Evolutionary conservation across 75 land plant species (phyloP).

Genomic region (Isoetes taiwanensis): DNA sequence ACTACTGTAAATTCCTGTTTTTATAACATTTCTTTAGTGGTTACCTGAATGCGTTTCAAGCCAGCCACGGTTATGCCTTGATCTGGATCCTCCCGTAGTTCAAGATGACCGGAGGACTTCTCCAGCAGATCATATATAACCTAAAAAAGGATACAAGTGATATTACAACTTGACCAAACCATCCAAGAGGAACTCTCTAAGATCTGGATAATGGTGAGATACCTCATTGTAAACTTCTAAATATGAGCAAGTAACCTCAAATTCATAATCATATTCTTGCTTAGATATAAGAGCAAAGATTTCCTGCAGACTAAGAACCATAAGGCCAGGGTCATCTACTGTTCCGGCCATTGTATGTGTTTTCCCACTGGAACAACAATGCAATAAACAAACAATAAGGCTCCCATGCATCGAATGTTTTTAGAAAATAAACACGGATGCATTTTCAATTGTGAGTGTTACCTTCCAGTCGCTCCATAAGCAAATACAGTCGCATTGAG

Average conservation of each 20-base stretch:
- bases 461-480: slow-evolving; percentile 98
- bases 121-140: slow-evolving; percentile 96
- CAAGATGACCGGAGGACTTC: slow-evolving; percentile 82
- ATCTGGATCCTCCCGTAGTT: slow-evolving; percentile 88
- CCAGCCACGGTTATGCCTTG: slow-evolving; percentile 87
- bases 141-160: slow-evolving; percentile 29
- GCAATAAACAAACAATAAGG: slow-evolving; percentile 1
- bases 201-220: not conserved
- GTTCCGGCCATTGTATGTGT: slow-evolving; percentile 98
- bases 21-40: no score
- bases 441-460: slow-evolving; percentile 10
- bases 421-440: not conserved
- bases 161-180: no score
- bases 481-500: slow-evolving; percentile 95
- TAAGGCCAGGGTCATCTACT: slow-evolving; percentile 76
- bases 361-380: slow-evolving; percentile 51
- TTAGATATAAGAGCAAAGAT: slow-evolving; percentile 66
- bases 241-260: slow-evolving; percentile 90
- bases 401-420: not conserved
- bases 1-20: no score
- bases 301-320: slow-evolving; percentile 82
- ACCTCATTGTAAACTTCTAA: slow-evolving; percentile 99
- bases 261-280: slow-evolving; percentile 50
- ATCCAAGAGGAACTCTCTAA: no score
- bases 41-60: slow-evolving; percentile 68